Evolutionary conservation across 116 monocot species (phyloP).

Genomic region (Zostera marina): DNA sequence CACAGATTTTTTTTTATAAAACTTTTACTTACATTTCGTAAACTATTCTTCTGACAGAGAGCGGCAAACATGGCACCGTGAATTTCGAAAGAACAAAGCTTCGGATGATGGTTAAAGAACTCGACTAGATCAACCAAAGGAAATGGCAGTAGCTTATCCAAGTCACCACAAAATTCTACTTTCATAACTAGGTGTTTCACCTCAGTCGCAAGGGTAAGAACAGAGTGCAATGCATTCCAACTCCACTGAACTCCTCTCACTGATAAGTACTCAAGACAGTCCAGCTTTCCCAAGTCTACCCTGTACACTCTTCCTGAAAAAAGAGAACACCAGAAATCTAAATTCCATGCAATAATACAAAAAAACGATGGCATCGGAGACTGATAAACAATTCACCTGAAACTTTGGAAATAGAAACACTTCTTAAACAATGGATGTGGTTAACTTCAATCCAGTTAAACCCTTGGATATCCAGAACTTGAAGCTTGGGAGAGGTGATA

Average conservation of each 20-base stretch:
- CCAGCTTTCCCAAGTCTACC: conserved; percentile 59
- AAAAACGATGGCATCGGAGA: too few relatives aligned
- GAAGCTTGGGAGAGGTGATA: conserved; percentile 33
- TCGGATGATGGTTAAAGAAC: conserved; percentile 76
- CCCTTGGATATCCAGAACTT: conserved; percentile 58
- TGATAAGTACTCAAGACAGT: conserved; percentile 40
- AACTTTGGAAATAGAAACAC: conserved; percentile 55
- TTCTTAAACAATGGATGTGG: conserved; percentile 27
- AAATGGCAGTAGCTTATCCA: conserved; percentile 53
- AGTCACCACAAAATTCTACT: conserved; percentile 79
- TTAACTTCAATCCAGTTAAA: conserved; percentile 53
- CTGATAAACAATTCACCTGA: conserved; percentile 36
- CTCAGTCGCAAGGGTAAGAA: conserved; percentile 48
- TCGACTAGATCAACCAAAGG: conserved; percentile 78
- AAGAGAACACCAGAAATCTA: not conserved
- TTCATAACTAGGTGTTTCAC: conserved; percentile 83
- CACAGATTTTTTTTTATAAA: too few relatives aligned
- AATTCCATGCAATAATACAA: too few relatives aligned
- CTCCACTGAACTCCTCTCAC: conserved; percentile 86
- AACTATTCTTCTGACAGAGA: conserved; percentile 73
- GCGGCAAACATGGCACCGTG: conserved; percentile 97
- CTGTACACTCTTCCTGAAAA: conserved; percentile 45
- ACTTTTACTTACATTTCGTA: conserved; percentile 65
- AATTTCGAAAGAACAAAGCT: conserved; percentile 70
- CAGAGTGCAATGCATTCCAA: conserved; percentile 56